These are phyloP conservation scores for Aspergillus fischeri DNA, from an alignment of 2,329 filamentous ascomycete genomes.

Conservation along the genomic window DNA sequence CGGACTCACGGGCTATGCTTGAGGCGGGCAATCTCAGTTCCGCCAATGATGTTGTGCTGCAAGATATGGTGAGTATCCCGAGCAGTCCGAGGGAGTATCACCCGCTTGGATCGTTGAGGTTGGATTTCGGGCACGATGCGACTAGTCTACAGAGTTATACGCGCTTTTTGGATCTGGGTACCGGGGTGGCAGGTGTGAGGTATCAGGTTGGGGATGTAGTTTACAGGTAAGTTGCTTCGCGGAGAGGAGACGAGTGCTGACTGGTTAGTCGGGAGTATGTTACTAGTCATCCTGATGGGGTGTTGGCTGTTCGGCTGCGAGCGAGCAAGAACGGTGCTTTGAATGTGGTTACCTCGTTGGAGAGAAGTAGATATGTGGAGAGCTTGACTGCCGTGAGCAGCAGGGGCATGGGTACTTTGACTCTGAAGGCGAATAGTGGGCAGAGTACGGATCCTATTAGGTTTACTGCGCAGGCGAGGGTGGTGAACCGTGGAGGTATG, in stretches of 20 bases:
- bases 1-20: slow-evolving; percentile 1
- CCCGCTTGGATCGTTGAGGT: slow-evolving; percentile 5
- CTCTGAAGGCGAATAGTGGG: not conserved
- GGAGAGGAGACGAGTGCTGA: not conserved
- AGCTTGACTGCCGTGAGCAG: not conserved
- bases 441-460: not conserved
- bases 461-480: not conserved
- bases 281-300: slow-evolving; percentile 8
- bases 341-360: slow-evolving; percentile 1
- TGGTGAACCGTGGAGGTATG: not conserved
- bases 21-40: slow-evolving; percentile 6
- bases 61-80: slow-evolving; percentile 5
- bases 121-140: slow-evolving; percentile 7
- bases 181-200: slow-evolving; percentile 1
- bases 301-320: slow-evolving; percentile 3
- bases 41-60: slow-evolving; percentile 1
- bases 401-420: not conserved
- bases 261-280: slow-evolving; percentile 10
- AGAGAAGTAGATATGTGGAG: not conserved
- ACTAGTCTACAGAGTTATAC: slow-evolving; percentile 1
- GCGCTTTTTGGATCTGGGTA: slow-evolving; percentile 6
- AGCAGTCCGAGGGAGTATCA: slow-evolving; percentile 9
- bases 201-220: slow-evolving; percentile 5
- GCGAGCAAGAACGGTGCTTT: slow-evolving; percentile 1
- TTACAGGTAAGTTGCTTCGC: not conserved